A percentile compares a stretch with the other conserved stretches of the same genome.
Evolutionary conservation across 1,284 basidiomycete genomes (phyloP).

Genomic region (Lentinula novae-zelandiae): DNA sequence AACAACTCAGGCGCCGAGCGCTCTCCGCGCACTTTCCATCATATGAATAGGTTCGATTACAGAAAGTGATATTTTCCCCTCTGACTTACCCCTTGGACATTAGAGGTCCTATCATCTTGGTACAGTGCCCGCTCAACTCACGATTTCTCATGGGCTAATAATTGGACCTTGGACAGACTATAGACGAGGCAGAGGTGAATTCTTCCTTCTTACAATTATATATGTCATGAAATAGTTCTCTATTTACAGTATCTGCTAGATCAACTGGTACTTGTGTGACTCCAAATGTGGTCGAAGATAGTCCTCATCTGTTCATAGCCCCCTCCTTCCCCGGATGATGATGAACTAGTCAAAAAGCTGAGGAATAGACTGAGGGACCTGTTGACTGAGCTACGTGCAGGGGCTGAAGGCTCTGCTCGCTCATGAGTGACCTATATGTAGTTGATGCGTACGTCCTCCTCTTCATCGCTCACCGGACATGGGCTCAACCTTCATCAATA

Average conservation of each 20-base stretch:
- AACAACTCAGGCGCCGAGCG: not conserved
- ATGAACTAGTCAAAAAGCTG: constrained; percentile 34
- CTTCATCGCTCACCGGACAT: too few species aligned
- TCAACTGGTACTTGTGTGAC: constrained; percentile 27
- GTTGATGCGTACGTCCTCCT: not conserved
- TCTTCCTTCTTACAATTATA: not conserved
- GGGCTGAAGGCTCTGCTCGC: constrained; percentile 31
- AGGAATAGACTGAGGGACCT: constrained; percentile 33
- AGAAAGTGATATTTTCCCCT: not conserved
- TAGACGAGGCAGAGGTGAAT: constrained; percentile 39
- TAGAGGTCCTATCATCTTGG: constrained; percentile 28
- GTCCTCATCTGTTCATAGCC: constrained; percentile 23
- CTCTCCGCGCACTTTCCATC: not conserved
- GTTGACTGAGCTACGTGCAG: constrained; percentile 30
- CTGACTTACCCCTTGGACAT: too few species aligned
- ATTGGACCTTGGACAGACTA: constrained; percentile 26
- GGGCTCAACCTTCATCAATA: too few species aligned
- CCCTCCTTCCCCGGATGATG: constrained; percentile 35
- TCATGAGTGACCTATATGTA: not conserved
- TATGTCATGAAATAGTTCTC: not conserved
- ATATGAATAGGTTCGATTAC: not conserved
- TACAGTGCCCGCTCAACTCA: constrained; percentile 11
- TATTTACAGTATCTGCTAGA: constrained; percentile 34
- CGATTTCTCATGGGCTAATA: not conserved
- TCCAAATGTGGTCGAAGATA: too few species aligned